A percentile compares a stretch with the other conserved stretches of the same genome.
Conservation (phyloP, 2,329 filamentous ascomycete genomes). For the Diplodia sapinea region DNA sequence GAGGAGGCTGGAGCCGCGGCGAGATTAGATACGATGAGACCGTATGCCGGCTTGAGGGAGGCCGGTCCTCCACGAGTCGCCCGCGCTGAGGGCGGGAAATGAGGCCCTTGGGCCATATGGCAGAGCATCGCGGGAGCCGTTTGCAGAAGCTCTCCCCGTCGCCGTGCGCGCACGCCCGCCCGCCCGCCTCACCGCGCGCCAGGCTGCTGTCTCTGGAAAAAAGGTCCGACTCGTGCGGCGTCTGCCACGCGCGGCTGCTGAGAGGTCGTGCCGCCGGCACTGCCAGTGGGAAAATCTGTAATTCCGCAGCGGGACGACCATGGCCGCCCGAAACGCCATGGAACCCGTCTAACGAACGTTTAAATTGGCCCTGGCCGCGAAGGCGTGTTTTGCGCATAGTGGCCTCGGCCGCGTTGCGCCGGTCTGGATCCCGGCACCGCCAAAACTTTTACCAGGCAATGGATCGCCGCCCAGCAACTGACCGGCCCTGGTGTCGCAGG, state of each 20-base stretch:
- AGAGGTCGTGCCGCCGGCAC: not conserved
- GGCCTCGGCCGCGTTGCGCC: conserved; percentile 4
- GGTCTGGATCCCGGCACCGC: conserved; percentile 23
- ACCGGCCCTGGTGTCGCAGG: conserved; percentile 18
- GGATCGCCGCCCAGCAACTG: conserved; percentile 1
- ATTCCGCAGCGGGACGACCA: conserved; percentile 13
- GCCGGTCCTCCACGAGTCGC: conserved; percentile 19
- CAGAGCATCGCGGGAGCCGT: conserved; percentile 17
- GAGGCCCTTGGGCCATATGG: conserved; percentile 8
- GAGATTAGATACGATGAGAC: conserved; percentile 31
- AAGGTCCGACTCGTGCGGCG: conserved; percentile 23
- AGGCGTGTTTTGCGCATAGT: conserved; percentile 21
- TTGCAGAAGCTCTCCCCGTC: conserved; percentile 10
- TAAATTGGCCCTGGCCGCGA: conserved; percentile 22
- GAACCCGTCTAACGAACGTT: conserved; percentile 28
- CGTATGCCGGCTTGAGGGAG: conserved; percentile 25
- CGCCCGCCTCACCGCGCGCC: conserved; percentile 10
- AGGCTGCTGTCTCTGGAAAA: conserved; percentile 16
- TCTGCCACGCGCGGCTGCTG: not conserved
- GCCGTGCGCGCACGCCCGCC: not conserved
- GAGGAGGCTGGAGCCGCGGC: conserved; percentile 14
- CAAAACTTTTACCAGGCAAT: conserved; percentile 13
- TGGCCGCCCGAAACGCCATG: conserved; percentile 22
- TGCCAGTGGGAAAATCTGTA: conserved; percentile 4
- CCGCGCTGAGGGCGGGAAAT: conserved; percentile 24